These are phyloP conservation scores for Thalassiosira ordinaria DNA, from an alignment of 352 stramenopile species.

Conservation along the genomic window DNA sequence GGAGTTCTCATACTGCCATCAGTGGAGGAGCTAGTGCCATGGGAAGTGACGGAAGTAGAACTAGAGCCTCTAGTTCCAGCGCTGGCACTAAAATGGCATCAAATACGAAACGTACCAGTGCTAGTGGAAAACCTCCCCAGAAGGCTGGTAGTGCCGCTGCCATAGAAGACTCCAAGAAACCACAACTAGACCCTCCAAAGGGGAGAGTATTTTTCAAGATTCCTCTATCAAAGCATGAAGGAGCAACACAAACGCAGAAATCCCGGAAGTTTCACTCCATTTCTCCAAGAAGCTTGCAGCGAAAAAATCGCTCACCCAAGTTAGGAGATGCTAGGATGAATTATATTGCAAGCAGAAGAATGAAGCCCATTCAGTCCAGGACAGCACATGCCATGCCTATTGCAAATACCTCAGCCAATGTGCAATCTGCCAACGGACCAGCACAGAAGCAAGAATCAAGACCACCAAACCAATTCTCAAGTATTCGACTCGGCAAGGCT, in stretches of 20 bases:
- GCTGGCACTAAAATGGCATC: not conserved
- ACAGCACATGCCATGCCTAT: not conserved
- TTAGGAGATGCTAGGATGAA: not conserved
- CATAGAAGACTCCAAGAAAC: no score
- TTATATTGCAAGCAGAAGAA: constrained; percentile 1
- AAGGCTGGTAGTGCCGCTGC: no score
- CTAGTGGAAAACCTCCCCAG: no score
- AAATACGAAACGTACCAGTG: not conserved
- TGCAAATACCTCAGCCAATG: not conserved
- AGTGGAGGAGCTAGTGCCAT: not conserved
- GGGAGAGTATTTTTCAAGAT: not conserved
- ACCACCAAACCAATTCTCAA: not conserved
- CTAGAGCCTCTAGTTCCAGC: not conserved
- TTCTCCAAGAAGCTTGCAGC: not conserved
- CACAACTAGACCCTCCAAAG: not conserved
- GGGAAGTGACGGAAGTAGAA: not conserved
- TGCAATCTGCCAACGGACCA: not conserved
- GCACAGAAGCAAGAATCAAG: not conserved
- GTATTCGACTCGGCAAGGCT: not conserved
- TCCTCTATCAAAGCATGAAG: not conserved
- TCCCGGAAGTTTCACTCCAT: not conserved
- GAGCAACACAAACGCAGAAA: not conserved
- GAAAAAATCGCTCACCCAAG: no score
- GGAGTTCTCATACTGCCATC: not conserved
- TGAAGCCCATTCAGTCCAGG: not conserved